Conservation (phyloP, 1,284 basidiomycete species). For the Grifola frondosa region DNA sequence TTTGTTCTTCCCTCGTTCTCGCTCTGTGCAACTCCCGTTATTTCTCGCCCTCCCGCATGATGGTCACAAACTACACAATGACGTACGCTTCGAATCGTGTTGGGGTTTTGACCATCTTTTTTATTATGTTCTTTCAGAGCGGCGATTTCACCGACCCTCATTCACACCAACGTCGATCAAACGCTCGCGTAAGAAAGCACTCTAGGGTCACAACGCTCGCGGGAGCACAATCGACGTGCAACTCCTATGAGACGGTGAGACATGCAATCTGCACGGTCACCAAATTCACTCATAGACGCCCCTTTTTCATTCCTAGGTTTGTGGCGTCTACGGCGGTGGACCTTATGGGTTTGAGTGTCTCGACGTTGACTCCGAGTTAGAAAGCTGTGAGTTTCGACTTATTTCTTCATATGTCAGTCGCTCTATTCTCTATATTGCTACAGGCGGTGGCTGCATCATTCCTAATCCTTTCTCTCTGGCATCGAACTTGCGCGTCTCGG, state of each 20-base stretch:
- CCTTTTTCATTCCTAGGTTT: conserved; percentile 16
- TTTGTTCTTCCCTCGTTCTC: no score
- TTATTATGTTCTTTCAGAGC: no score
- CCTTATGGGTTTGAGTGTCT: conserved; percentile 30
- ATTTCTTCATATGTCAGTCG: not conserved
- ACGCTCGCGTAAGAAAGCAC: not conserved
- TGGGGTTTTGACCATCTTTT: no score
- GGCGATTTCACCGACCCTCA: no score
- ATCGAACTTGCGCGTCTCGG: conserved; percentile 7
- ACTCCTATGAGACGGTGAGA: conserved; percentile 11
- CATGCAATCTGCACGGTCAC: not conserved
- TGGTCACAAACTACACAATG: no score
- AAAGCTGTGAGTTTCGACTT: conserved; percentile 29
- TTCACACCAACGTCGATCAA: no score
- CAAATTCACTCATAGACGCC: no score
- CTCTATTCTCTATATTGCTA: not conserved
- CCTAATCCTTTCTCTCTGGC: conserved; percentile 14
- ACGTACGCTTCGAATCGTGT: no score
- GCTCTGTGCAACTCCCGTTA: no score
- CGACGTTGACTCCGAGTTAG: conserved; percentile 26
- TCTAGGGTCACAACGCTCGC: conserved; percentile 5
- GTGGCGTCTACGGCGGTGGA: conserved; percentile 23
- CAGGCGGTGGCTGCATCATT: conserved; percentile 36
- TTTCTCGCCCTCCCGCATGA: no score
- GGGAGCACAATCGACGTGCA: conserved; percentile 11